Percentiles rank a stretch among this genome's conserved stretches.
These are phyloP conservation scores for Chlamydomonas reinhardtii DNA, from an alignment of 163 green algal genomes.

Conservation along the genomic window DNA sequence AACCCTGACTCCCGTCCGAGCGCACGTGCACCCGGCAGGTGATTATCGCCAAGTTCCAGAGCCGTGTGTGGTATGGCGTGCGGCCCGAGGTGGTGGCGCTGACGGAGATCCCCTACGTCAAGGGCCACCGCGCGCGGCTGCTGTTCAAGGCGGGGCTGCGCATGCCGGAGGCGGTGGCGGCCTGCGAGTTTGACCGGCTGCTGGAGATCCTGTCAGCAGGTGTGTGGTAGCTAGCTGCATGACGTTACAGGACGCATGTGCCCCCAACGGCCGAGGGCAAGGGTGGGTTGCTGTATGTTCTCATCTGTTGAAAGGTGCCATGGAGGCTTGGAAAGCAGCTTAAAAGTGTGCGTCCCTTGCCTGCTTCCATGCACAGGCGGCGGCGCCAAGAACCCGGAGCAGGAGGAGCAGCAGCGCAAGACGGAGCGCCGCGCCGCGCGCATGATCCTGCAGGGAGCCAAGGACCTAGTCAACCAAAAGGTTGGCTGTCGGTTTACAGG, in stretches of 20 bases:
- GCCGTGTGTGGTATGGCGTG: conserved; percentile 76
- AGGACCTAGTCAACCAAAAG: conserved; percentile 65
- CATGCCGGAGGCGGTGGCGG: conserved; percentile 80
- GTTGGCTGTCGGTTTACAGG: not conserved
- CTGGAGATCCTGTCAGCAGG: conserved; percentile 56
- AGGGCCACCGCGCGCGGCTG: conserved; percentile 73
- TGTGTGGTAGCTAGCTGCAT: no score
- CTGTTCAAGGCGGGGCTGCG: conserved; percentile 89
- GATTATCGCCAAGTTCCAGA: conserved; percentile 85
- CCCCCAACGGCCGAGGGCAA: no score
- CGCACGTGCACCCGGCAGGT: not conserved
- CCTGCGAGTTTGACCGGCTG: conserved; percentile 56
- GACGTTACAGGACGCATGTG: no score
- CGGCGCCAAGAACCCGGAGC: conserved; percentile 9
- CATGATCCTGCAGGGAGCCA: conserved; percentile 71
- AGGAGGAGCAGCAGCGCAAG: conserved; percentile 52
- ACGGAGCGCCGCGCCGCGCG: conserved; percentile 57
- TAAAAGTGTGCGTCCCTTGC: not conserved
- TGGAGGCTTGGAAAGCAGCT: no score
- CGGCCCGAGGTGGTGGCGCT: conserved; percentile 84
- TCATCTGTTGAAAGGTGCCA: no score
- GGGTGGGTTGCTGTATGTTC: no score
- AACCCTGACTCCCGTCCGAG: no score
- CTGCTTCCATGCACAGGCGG: not conserved
- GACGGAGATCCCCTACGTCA: conserved; percentile 74